Base-by-base conservation (phyloP, 2,329 filamentous ascomycete genomes). In the Scedosporium minutisporum region DNA sequence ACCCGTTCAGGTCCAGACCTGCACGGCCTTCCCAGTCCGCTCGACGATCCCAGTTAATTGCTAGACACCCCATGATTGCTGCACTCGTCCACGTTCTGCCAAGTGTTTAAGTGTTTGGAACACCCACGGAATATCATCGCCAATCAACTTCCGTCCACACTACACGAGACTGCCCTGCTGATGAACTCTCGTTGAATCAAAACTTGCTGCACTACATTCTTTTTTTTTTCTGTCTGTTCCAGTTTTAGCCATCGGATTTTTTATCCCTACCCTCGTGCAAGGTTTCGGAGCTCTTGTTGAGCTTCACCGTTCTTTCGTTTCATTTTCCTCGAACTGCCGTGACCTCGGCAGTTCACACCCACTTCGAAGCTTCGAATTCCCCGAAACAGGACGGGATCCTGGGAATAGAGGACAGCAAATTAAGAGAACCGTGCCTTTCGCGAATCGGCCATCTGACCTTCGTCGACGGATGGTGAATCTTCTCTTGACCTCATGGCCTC, bases 401-500 rank as follows among this genome's bases (percentile, higher is more conserved):
- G n/a, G 44, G 21, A 48, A 48, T 23, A 29, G 18, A 23, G 4
- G 21, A 48, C 53, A 29, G 18, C 53, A 16, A 57, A n/a, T 16
- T 16, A 25, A 25, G 18, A 16, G 14, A 38, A 16, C 18, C 41
- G 25, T 9, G 38, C 46, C 38, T n/a, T 46, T 44, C n/a, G 9
- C 44, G 25, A 27, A 29, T n/a, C 21, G 6, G 42, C 23, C 21
- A 7, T 23, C 14, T n/a, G 18, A 38, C 44, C 59, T 29, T 48
- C 29, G 60, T 23, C 51, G 12, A 23, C 51, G 51, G 21, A 62
- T 62, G 60, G 60, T 62, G 53, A 21, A 57, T 38, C 44, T 33
- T 57, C 51, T 42, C n/a, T 57, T 25, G 53, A 6, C 41, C 60
- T 57, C 60, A 62, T 62, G 60, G 60, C 60, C 38, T 44, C 51